phyloP scores from a whole-genome alignment of 495 filamentous ascomycete genomes.

The Glonium stellatum region DNA sequence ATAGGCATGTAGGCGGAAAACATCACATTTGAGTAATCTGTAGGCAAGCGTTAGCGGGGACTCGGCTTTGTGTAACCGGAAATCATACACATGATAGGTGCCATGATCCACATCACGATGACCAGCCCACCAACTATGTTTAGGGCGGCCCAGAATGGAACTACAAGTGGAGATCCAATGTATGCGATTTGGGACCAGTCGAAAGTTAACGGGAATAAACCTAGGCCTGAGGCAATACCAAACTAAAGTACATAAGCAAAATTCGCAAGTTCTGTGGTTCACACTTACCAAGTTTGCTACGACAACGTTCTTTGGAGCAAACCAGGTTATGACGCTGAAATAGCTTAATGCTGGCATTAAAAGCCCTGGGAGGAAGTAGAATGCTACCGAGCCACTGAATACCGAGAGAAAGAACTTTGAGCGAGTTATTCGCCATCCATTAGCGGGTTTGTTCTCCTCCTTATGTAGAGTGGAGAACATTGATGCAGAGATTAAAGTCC shows the following conservation, averaged over 20 bases:
- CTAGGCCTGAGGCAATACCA: constrained; percentile 75
- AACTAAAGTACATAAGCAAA: constrained; percentile 41
- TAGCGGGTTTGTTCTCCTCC: constrained; percentile 67
- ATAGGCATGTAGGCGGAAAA: constrained; percentile 79
- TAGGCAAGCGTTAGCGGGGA: not conserved
- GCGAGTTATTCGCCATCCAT: constrained; percentile 76
- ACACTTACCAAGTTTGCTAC: constrained; percentile 58
- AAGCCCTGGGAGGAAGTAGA: constrained; percentile 83
- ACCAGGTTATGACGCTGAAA: constrained; percentile 88
- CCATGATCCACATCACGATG: constrained; percentile 83
- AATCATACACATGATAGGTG: constrained; percentile 60
- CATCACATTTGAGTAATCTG: constrained; percentile 64
- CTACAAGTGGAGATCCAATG: constrained; percentile 78
- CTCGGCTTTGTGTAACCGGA: constrained; percentile 10
- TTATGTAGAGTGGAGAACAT: constrained; percentile 84
- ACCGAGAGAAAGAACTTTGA: constrained; percentile 69
- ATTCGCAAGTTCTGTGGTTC: not conserved
- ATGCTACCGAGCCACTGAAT: constrained; percentile 39
- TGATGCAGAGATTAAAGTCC: constrained; percentile 77
- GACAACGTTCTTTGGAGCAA: constrained; percentile 69
- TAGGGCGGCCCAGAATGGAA: constrained; percentile 85
- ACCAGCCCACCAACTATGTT: constrained; percentile 82
- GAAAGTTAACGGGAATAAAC: constrained; percentile 81
- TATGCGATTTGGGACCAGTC: constrained; percentile 93
- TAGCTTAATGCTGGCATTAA: constrained; percentile 81